Base-by-base conservation (phyloP, 805 yeast species). In the Priceomyces fermenticarens region DNA sequence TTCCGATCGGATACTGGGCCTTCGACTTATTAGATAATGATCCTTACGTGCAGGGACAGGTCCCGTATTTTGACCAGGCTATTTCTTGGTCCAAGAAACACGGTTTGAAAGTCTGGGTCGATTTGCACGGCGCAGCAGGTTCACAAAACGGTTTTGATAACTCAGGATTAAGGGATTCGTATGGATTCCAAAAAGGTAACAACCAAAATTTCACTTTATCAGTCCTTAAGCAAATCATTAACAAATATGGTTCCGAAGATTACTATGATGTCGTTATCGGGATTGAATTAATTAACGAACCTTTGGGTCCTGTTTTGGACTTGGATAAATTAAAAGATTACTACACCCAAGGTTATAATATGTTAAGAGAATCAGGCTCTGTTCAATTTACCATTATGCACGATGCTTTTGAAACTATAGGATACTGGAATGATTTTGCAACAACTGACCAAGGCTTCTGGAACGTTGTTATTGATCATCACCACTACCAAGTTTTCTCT, bases 1-100 rank as follows among this genome's bases (percentile, higher is more conserved):
- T 90, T 44, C 97, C 98, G 34, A 78, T 90, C 41, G 97, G 97
- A 9, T 90, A 90, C 67, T 91, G 98, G 98, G 96, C 96, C 8
- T 88, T 86, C 60, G 57, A 72, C 36, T 55, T 63, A 6, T 67
- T 78, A 34, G 76, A 70, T 14, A 70, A 69, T 40, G 97, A 90
- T 59, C 96, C 97, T 2, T 90, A 88, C 54, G 93, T 88, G 27
- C 80, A 75, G 55, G 97, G 97, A 27, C 96, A 86, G 63, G 77
- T 67, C 43, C 58, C 65, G 7, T 87, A 85, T 61, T 65, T 90
- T 40, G 95, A 87, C 54, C 65, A 74, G 55, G 96, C 96, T 11
- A 65, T 90, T 32, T 73, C 58, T 12, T 91, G 97, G 97, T 80
- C 87, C 32, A 61, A 77, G 36, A 65, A 69, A 12, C 55, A 81